phyloP scores from a whole-genome alignment of 352 stramenopile species.

The Globisporangium takayamanum region DNA sequence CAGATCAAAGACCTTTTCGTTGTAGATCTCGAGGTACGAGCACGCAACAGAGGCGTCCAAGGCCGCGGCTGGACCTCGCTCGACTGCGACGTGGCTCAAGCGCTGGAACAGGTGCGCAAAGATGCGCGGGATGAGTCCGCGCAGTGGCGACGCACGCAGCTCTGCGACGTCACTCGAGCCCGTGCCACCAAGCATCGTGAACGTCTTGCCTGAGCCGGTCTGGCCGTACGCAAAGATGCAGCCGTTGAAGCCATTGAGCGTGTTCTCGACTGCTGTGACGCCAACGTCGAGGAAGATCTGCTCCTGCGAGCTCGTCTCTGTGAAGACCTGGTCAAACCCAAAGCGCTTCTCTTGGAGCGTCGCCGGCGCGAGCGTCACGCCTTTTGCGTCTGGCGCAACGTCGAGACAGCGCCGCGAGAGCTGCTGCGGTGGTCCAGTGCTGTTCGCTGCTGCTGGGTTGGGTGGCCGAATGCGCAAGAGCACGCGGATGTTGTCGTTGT shows the following conservation, averaged over 20 bases:
- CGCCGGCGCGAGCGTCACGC: slow-evolving; percentile 49
- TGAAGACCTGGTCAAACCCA: slow-evolving; percentile 81
- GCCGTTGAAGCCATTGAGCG: slow-evolving; percentile 82
- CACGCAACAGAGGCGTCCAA: slow-evolving; percentile 31
- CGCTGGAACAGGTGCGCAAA: slow-evolving; percentile 76
- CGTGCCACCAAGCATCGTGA: slow-evolving; percentile 75
- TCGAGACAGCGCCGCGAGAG: slow-evolving; percentile 42
- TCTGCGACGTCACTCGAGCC: slow-evolving; percentile 28
- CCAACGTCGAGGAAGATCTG: slow-evolving; percentile 78
- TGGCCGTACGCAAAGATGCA: slow-evolving; percentile 89
- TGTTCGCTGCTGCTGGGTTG: slow-evolving; percentile 14
- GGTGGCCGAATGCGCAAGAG: slow-evolving; percentile 56
- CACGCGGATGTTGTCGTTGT: slow-evolving; percentile 64
- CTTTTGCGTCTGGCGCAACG: slow-evolving; percentile 44
- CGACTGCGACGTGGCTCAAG: slow-evolving; percentile 32
- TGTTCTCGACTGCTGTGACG: slow-evolving; percentile 71
- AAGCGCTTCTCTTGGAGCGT: slow-evolving; percentile 77
- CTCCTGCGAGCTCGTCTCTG: slow-evolving; percentile 58
- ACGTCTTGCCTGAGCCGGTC: slow-evolving; percentile 85
- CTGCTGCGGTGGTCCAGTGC: not conserved
- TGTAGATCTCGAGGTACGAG: slow-evolving; percentile 90
- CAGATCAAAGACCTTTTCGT: slow-evolving; percentile 87
- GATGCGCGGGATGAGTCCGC: slow-evolving; percentile 78
- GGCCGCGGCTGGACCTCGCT: slow-evolving; percentile 36
- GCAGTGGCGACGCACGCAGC: slow-evolving; percentile 40